phyloP scores from a whole-genome alignment of 2,329 filamentous ascomycete genomes.

The Cladophialophora immunda region DNA sequence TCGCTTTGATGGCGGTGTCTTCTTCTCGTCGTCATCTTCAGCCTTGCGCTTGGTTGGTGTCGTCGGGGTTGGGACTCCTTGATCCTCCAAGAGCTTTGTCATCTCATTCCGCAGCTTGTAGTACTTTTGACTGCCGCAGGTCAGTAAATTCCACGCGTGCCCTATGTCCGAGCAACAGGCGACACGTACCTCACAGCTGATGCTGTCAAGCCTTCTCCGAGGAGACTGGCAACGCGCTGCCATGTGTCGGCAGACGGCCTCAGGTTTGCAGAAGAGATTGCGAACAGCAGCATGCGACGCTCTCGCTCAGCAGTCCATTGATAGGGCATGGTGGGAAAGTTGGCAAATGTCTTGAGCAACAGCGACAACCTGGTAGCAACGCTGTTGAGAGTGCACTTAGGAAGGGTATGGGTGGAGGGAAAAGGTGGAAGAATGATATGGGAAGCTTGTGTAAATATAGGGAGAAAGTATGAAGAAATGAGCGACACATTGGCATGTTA shows the following conservation, averaged over 20 bases:
- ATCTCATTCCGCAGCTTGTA: conserved; percentile 40
- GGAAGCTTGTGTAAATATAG: conserved; percentile 13
- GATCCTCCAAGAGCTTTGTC: conserved; percentile 23
- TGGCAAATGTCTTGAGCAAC: background rate
- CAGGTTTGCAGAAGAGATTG: conserved; percentile 33
- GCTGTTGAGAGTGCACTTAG: conserved; percentile 5
- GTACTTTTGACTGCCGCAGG: conserved; percentile 38
- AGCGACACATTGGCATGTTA: conserved; percentile 37
- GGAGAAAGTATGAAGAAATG: background rate
- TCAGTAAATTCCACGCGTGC: conserved; percentile 17
- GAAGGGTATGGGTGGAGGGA: conserved; percentile 18
- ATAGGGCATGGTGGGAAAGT: conserved; percentile 29
- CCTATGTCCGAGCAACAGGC: background rate
- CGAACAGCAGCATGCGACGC: conserved; percentile 35
- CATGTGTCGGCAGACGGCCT: conserved; percentile 38
- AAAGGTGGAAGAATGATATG: conserved; percentile 12
- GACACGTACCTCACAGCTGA: conserved; percentile 38
- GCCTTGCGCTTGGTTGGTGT: conserved; percentile 36
- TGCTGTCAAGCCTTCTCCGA: conserved; percentile 36
- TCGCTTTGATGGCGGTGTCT: conserved; percentile 30
- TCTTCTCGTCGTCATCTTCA: conserved; percentile 28
- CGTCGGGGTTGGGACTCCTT: conserved; percentile 20
- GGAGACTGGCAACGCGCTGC: conserved; percentile 37
- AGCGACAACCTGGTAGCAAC: conserved; percentile 8
- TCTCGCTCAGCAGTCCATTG: conserved; percentile 35